Evolutionary conservation across 2,329 filamentous ascomycete species (phyloP), one percentile per base, ranked within the genome.

Genomic region (Torrubiellomyces zombiae): DNA sequence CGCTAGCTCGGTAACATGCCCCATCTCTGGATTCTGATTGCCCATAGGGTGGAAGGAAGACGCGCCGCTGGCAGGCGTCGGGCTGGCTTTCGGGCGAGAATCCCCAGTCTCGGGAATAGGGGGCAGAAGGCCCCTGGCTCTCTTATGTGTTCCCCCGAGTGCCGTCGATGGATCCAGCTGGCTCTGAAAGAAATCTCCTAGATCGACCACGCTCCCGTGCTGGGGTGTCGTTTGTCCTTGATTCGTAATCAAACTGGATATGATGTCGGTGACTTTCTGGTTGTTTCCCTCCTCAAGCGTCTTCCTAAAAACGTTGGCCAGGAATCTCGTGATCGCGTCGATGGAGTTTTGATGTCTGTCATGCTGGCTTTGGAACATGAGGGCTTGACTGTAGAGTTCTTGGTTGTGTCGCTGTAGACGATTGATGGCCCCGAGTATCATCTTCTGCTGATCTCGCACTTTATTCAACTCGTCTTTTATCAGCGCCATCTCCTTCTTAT

Each of bases 311-410:
- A 98, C 86, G 9, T 91, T 95, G 22, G 86, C 89, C 12, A 98
- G 64, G 49, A 98, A 95, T 24, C 85, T 92, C 20, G 98, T 64
- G 33, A 98, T 95, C n/a, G 86, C 86, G 43, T 94, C 95, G 51
- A 98, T 95, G 1, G 86, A 94, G 45, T 86, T 93, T 46, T 98
- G 89, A 43, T 98, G 89, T n/a, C 89, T 75, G 38, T 86, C 83
- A 43, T 95, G 86, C 44, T 92, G 72, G 30, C 71, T 78, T 49
- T 95, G 85, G 45, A 94, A 94, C 29, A 79, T 74, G 21, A 79
- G 66, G 0, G 86, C 85, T 49, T 94, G 83, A 28, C 79, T 76
- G 41, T 85, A 91, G 16, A 94, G 66, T 32, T 86, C 74, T 32
- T 82, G 74, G 43, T 95, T 89, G 40, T 94, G 85, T 31, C 77